A percentile compares a stretch with the other conserved stretches of the same genome.
These are phyloP conservation scores for Rhizopus sp. DNA, from an alignment of 371 early-diverging fungal genomes.

Conservation along the genomic window DNA sequence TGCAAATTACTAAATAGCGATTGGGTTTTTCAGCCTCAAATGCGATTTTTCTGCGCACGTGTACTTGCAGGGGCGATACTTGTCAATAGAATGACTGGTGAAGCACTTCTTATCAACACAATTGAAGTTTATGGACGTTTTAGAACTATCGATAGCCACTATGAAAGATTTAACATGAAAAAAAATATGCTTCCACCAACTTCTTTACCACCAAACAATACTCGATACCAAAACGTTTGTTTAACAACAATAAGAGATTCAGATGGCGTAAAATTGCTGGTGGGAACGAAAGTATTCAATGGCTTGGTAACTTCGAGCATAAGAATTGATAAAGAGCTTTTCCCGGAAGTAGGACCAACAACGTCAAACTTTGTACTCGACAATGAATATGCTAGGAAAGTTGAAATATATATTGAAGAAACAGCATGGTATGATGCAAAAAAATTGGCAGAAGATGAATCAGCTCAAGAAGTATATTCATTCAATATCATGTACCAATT, in stretches of 20 bases:
- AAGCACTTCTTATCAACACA: conserved; percentile 26
- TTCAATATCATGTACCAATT: conserved; percentile 15
- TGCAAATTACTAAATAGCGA: conserved; percentile 12
- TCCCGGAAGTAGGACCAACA: conserved; percentile 7
- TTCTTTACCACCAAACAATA: conserved; percentile 6
- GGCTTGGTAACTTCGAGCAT: conserved; percentile 15
- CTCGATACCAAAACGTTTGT: conserved; percentile 8
- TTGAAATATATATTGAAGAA: conserved; percentile 5
- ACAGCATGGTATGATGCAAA: conserved; percentile 8
- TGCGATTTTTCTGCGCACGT: conserved; percentile 16
- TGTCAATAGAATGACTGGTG: conserved; percentile 19
- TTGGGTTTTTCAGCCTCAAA: conserved; percentile 15
- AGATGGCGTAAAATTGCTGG: conserved; percentile 15
- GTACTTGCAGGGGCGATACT: conserved; percentile 14
- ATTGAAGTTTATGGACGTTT: conserved; percentile 26
- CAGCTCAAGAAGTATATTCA: conserved; percentile 14
- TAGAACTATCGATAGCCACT: conserved; percentile 7
- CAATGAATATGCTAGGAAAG: conserved; percentile 12
- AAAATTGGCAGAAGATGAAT: conserved; percentile 10
- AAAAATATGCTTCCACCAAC: conserved; percentile 5
- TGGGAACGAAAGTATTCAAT: conserved; percentile 13
- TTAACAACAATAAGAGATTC: conserved; percentile 5
- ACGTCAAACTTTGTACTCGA: conserved; percentile 12
- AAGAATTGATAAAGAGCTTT: conserved; percentile 13
- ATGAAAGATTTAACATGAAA: conserved; percentile 8